A percentile compares a stretch with the other conserved stretches of the same genome.
Evolutionary conservation across 176 grass and related monocot species (phyloP).

Genomic region (Aechmea fasciata): DNA sequence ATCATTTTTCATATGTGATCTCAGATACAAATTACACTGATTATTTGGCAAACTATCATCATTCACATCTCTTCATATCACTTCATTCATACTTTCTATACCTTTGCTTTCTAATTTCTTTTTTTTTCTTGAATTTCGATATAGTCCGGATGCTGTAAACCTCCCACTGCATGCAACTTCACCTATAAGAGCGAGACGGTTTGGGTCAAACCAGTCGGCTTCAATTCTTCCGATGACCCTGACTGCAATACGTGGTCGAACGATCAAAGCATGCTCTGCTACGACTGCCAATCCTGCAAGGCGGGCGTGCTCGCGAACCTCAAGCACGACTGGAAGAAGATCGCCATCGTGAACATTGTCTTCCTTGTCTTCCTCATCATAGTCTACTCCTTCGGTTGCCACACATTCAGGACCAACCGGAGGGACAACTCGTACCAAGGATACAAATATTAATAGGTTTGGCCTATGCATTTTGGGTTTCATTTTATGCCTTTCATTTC

Average conservation of each 20-base stretch:
- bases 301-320: constrained; percentile 79
- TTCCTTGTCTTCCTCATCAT: constrained; percentile 80
- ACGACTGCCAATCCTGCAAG: constrained; percentile 73
- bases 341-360: constrained; percentile 58
- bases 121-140: neutral
- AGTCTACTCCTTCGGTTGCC: constrained; percentile 83
- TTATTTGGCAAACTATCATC: no score
- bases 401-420: constrained; percentile 83
- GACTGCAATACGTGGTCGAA: constrained; percentile 84
- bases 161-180: constrained; percentile 82
- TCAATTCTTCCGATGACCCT: constrained; percentile 27
- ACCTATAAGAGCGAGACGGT: constrained; percentile 44
- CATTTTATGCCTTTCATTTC: neutral
- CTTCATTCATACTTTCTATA: neutral
- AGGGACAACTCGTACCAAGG: constrained; percentile 43
- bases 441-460: constrained; percentile 31
- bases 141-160: constrained; percentile 90
- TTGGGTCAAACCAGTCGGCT: constrained; percentile 49
- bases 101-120: neutral
- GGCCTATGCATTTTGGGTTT: neutral
- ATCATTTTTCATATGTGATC: no score
- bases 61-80: no score
- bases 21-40: no score
- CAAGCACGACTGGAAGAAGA: constrained; percentile 94
- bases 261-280: constrained; percentile 48